phyloP scores from a whole-genome alignment of 176 grass and related monocot genomes.

The Carex myosuroides region DNA sequence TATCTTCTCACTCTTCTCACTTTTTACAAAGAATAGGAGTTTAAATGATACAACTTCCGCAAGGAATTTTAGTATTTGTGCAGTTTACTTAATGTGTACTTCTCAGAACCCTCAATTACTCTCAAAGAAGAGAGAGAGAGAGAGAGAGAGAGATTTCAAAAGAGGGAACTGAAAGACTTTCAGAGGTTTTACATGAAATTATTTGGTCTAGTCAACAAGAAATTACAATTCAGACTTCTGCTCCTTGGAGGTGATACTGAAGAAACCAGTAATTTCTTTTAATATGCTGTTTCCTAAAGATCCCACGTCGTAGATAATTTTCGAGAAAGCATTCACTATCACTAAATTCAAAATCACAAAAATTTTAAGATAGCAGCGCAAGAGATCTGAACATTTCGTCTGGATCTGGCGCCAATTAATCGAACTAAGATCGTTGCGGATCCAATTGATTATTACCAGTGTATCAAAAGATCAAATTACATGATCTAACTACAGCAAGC shows the following conservation, averaged over 20 bases:
- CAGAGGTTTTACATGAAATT: neutral
- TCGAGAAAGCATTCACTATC: neutral
- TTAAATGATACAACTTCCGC: neutral
- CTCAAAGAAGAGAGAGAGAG: neutral
- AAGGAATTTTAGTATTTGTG: neutral
- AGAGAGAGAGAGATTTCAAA: neutral
- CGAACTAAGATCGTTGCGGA: neutral
- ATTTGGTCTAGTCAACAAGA: neutral
- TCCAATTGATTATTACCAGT: slow-evolving; percentile 10
- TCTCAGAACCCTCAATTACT: neutral
- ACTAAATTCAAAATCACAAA: neutral
- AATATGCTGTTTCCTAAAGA: neutral
- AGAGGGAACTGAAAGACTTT: neutral
- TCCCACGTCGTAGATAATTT: neutral
- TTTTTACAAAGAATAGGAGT: neutral
- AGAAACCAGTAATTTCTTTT: neutral
- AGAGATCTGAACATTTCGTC: slow-evolving; percentile 5
- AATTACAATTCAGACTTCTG: neutral
- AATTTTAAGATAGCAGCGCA: neutral
- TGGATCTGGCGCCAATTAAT: slow-evolving; percentile 9
- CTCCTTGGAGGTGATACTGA: neutral
- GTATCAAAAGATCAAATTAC: slow-evolving; percentile 1
- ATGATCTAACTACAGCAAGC: neutral
- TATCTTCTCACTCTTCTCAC: neutral
- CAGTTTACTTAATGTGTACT: neutral